Base-by-base conservation (phyloP, 805 yeast species). In the Lipomyces mesembrius region DNA sequence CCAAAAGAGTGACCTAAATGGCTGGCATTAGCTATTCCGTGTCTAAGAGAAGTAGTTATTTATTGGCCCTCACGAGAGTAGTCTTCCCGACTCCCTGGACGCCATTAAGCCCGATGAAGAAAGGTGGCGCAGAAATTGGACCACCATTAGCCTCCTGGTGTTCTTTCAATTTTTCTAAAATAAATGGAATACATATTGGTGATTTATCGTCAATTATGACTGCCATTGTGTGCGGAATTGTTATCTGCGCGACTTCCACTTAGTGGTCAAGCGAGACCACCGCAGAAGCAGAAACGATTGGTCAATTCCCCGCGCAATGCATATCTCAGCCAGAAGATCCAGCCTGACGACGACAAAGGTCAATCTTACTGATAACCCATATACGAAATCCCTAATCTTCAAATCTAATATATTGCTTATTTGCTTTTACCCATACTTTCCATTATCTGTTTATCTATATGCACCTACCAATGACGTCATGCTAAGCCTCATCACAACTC, bases 1-100 rank as follows among this genome's bases (percentile, higher is more conserved):
- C 67, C 5, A 59, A 60, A 51, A 52, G 22, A 25, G 68, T 61
- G 32, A 58, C 65, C 61, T 61, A 37, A 25, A 56, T 27, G 11
- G 17, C 32, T 37, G 14, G 54, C 55, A 58, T 27, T 25, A 59
- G 46, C 34, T 43, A 3, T 43, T 17, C 49, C 1, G 8, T 5
- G 1, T 43, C 49, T 17, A 43, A 43, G 4, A n/a, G 20, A 1
- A 17, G 49, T n/a, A 43, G 20, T 43, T 0, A 17, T 43, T 17
- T 3, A 43, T 43, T 17, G 49, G 14, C 20, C 25, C 63, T 29
- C 34, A 65, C 68, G 49, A 70, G 55, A 2, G 73, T 70, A 12
- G 72, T 68, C 66, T 71, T 71, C 20, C 74, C 74, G 8, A 65
- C 62, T 22, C 74, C 74, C 35, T 71, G 74, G 11, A 72, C 60